Percentiles rank a stretch among this genome's conserved stretches.
Evolutionary conservation across 2,329 filamentous ascomycete genomes (phyloP).

Genomic region (Fusarium burgessii): DNA sequence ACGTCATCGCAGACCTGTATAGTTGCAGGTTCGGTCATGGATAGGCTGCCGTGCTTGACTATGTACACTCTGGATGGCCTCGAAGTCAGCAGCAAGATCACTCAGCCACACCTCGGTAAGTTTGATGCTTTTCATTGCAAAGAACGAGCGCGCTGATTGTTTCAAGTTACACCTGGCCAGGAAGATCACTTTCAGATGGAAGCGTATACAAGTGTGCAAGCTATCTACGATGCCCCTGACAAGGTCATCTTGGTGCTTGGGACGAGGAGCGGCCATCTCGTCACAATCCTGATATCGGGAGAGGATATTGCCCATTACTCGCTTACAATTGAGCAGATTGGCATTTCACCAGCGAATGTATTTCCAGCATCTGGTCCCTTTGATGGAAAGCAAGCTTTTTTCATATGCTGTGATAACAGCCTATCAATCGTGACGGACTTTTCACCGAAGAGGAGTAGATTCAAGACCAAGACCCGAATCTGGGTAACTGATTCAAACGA

Average conservation of each 20-base stretch:
- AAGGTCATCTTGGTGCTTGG: slow-evolving; percentile 57
- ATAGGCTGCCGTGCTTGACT: slow-evolving; percentile 51
- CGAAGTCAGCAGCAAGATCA: slow-evolving; percentile 26
- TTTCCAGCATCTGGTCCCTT: slow-evolving; percentile 46
- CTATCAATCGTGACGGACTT: slow-evolving; percentile 59
- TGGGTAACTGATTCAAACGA: slow-evolving; percentile 65
- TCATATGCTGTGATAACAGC: slow-evolving; percentile 63
- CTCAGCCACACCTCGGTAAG: slow-evolving; percentile 34
- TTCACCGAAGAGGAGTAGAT: slow-evolving; percentile 47
- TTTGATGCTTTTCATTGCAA: neutral
- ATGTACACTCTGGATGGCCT: slow-evolving; percentile 48
- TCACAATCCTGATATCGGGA: slow-evolving; percentile 53
- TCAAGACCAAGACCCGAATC: slow-evolving; percentile 59
- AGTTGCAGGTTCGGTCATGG: slow-evolving; percentile 51
- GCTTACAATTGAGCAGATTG: slow-evolving; percentile 51
- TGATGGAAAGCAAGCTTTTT: slow-evolving; percentile 47
- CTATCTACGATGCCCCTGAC: slow-evolving; percentile 45
- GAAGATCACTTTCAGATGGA: slow-evolving; percentile 47
- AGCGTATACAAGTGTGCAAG: slow-evolving; percentile 61
- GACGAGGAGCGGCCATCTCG: slow-evolving; percentile 64
- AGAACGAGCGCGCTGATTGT: neutral
- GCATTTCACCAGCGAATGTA: slow-evolving; percentile 53
- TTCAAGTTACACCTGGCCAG: neutral
- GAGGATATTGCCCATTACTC: slow-evolving; percentile 39
- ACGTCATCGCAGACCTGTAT: slow-evolving; percentile 46